Percentiles rank a stretch among this genome's conserved stretches.
These are phyloP conservation scores for Hypoxylon fuscum DNA, from an alignment of 495 filamentous ascomycete genomes.

Conservation along the genomic window DNA sequence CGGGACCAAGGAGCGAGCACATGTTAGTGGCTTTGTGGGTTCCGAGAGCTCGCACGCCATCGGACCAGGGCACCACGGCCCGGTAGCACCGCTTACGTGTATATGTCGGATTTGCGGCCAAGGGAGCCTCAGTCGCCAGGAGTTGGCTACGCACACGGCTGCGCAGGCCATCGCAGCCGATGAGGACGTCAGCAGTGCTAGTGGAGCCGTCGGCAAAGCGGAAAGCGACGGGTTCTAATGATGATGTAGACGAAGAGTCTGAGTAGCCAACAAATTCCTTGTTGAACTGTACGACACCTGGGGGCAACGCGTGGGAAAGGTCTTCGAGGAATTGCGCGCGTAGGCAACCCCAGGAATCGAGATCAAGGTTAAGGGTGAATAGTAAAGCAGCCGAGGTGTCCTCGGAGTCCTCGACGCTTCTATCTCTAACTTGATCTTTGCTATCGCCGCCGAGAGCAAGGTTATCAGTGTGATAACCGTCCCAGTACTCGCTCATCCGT, in stretches of 20 bases:
- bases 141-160: too few species aligned
- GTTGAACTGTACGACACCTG: conserved; percentile 15
- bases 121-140: too few species aligned
- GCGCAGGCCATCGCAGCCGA: too few species aligned
- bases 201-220: too few species aligned
- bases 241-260: neutral
- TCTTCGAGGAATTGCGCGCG: conserved; percentile 37
- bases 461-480: conserved; percentile 4
- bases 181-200: too few species aligned
- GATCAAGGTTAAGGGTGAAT: neutral
- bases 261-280: conserved; percentile 25
- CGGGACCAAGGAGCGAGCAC: conserved; percentile 54
- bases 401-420: neutral
- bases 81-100: too few species aligned
- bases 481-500: conserved; percentile 12
- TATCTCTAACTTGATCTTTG: neutral
- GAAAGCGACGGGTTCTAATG: neutral
- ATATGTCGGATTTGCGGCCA: too few species aligned
- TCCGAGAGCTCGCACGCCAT: conserved; percentile 21
- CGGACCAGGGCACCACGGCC: too few species aligned
- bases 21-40: conserved; percentile 48
- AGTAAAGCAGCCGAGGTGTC: neutral
- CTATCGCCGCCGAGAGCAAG: too few species aligned
- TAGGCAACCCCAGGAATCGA: neutral
- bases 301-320: conserved; percentile 27